phyloP scores from a whole-genome alignment of 2,329 filamentous ascomycete species.

The Phoma herbarum region DNA sequence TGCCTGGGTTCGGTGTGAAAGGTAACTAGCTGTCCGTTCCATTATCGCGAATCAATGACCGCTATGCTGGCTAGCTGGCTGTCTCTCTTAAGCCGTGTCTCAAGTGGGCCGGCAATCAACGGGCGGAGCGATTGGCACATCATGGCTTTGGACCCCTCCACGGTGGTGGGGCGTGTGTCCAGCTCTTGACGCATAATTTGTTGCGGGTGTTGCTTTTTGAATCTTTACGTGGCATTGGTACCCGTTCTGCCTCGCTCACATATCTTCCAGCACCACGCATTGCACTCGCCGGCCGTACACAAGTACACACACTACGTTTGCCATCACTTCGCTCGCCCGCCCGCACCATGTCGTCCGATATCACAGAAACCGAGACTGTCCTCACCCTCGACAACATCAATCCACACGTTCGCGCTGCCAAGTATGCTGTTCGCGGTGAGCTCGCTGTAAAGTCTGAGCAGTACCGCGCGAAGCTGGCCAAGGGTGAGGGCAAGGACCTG shows the following conservation, averaged over 20 bases:
- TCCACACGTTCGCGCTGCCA: constrained; percentile 81
- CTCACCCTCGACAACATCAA: constrained; percentile 91
- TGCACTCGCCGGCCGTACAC: not conserved
- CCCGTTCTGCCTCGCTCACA: not conserved
- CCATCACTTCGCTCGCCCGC: constrained; percentile 28
- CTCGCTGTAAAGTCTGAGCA: constrained; percentile 92
- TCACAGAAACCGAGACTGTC: constrained; percentile 45
- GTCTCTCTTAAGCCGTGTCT: not conserved
- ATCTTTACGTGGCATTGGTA: constrained; percentile 1
- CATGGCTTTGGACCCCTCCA: constrained; percentile 14
- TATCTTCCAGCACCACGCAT: not conserved
- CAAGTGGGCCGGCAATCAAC: constrained; percentile 5
- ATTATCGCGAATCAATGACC: constrained; percentile 2
- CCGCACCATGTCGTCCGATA: constrained; percentile 58
- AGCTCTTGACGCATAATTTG: constrained; percentile 15
- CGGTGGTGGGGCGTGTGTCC: constrained; percentile 9
- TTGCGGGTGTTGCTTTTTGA: constrained; percentile 3
- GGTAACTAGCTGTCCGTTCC: not conserved
- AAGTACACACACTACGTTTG: not conserved
- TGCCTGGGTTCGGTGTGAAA: not conserved
- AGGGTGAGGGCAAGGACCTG: constrained; percentile 68
- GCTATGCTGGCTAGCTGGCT: constrained; percentile 1
- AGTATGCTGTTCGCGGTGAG: constrained; percentile 97
- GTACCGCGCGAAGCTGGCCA: constrained; percentile 76
- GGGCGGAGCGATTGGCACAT: not conserved